phyloP scores from a whole-genome alignment of 1,139 yeast species.

The Pichia sp. region DNA sequence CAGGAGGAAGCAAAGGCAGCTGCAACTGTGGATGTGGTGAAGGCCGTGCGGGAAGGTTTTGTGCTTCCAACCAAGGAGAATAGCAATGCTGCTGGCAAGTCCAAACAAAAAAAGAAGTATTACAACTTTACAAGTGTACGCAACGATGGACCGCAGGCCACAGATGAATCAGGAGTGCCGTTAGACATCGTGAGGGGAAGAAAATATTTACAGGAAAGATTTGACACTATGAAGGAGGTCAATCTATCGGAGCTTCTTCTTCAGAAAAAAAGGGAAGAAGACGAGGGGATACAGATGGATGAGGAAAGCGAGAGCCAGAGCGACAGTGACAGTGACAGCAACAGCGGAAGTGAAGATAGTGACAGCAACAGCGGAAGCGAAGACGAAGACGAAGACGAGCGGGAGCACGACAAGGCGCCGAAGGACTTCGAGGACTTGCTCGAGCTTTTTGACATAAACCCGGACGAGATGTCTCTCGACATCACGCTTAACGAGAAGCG shows the following conservation, averaged over 20 bases:
- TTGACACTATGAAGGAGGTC: constrained; percentile 22
- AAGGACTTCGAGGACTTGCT: constrained; percentile 26
- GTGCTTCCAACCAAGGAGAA: background rate
- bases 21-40: background rate
- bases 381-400: background rate
- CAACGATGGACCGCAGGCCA: constrained; percentile 9
- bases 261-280: constrained; percentile 27
- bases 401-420: background rate
- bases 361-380: background rate
- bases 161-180: constrained; percentile 13
- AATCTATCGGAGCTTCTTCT: constrained; percentile 23
- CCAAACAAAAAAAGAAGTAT: background rate
- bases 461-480: constrained; percentile 29
- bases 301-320: constrained; percentile 3
- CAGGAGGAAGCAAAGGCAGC: background rate
- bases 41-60: background rate
- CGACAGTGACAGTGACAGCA: background rate
- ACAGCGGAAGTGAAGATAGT: background rate
- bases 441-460: constrained; percentile 28
- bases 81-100: background rate
- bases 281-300: constrained; percentile 24
- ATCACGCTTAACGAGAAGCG: constrained; percentile 26
- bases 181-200: constrained; percentile 25
- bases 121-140: background rate
- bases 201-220: constrained; percentile 23